A percentile compares a stretch with the other conserved stretches of the same genome.
Evolutionary conservation across 495 filamentous ascomycete genomes (phyloP).

Genomic region (Penicillium salamii): DNA sequence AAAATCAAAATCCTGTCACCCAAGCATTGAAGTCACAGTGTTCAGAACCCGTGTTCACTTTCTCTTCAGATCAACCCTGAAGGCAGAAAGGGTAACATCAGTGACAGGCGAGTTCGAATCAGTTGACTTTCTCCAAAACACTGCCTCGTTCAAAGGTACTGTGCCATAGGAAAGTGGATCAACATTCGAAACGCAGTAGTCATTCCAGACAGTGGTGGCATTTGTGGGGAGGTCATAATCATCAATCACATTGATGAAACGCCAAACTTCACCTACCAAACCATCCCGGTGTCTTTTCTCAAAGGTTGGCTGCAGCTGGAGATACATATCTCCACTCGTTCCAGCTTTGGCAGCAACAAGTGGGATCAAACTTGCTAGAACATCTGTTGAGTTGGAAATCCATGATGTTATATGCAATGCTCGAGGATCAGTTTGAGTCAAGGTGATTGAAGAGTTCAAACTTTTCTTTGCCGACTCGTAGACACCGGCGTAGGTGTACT

Average conservation of each 20-base stretch:
- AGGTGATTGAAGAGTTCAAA: constrained; percentile 8
- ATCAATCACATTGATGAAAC: constrained; percentile 7
- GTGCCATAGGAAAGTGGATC: constrained; percentile 4
- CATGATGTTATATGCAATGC: constrained; percentile 3
- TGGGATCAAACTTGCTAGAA: not conserved
- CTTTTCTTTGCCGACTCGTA: not conserved
- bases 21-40: too few relatives aligned
- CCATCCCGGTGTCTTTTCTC: not conserved
- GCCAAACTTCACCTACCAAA: constrained; percentile 4
- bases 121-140: constrained; percentile 3
- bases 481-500: not conserved
- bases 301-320: constrained; percentile 8
- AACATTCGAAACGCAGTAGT: constrained; percentile 6
- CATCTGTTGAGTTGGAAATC: constrained; percentile 7
- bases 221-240: constrained; percentile 1
- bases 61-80: not conserved
- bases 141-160: constrained; percentile 2
- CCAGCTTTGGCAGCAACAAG: constrained; percentile 2
- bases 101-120: not conserved
- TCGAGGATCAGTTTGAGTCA: not conserved
- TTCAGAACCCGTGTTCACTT: not conserved
- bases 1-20: not conserved
- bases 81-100: constrained; percentile 7
- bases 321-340: not conserved
- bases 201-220: constrained; percentile 6